Evolutionary conservation across 148 eudicot genomes (phyloP).

Genomic region (Tetragonia tetragonoides): DNA sequence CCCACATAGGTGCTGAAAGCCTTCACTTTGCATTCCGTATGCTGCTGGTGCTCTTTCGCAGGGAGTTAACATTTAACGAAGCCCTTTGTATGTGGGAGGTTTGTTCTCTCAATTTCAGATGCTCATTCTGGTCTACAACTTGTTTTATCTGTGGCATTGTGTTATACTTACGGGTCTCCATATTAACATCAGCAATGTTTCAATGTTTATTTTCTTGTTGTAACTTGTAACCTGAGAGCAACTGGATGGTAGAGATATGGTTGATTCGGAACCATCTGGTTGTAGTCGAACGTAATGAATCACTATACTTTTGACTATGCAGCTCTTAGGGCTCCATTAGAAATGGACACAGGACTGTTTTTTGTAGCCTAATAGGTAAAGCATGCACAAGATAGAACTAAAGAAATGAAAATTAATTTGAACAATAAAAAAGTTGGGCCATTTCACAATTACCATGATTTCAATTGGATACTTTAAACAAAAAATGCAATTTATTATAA

Average conservation of each 20-base stretch:
- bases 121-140: background rate
- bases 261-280: background rate
- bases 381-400: background rate
- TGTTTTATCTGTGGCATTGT: background rate
- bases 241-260: background rate
- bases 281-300: background rate
- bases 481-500: background rate
- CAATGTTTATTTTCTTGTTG: background rate
- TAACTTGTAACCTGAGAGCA: background rate
- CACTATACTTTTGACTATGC: background rate
- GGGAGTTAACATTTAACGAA: conserved; percentile 90
- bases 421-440: background rate
- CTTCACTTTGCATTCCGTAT: conserved; percentile 98
- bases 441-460: background rate
- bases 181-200: background rate
- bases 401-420: background rate
- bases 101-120: conserved; percentile 39
- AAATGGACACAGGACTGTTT: background rate
- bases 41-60: conserved; percentile 93
- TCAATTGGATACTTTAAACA: background rate
- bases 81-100: conserved; percentile 99
- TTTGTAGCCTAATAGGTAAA: no score
- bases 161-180: background rate
- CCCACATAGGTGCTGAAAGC: conserved; percentile 94
- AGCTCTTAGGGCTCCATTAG: background rate